Evolutionary conservation across 2,329 filamentous ascomycete species (phyloP).

Genomic region (Truncatella angustata): DNA sequence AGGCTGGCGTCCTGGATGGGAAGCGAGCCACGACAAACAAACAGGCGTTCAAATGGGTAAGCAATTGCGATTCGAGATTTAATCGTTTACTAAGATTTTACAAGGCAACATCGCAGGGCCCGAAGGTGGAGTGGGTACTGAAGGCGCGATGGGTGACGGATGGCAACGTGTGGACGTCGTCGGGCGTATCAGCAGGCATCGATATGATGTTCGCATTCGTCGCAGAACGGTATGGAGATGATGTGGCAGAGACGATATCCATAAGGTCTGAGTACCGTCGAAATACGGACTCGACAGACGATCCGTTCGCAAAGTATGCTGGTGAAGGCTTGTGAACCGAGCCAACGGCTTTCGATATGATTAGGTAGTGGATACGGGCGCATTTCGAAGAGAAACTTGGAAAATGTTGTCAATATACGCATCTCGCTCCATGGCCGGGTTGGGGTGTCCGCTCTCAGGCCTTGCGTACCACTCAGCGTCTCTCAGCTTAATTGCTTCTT

Average conservation of each 20-base stretch:
- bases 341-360: background rate
- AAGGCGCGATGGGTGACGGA: constrained; percentile 64
- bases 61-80: background rate
- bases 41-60: constrained; percentile 42
- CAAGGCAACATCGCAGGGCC: constrained; percentile 38
- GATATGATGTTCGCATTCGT: constrained; percentile 58
- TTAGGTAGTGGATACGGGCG: too few species aligned
- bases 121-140: constrained; percentile 57
- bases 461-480: background rate
- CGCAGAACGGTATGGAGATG: constrained; percentile 49
- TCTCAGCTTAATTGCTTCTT: too few species aligned
- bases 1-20: constrained; percentile 59
- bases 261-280: constrained; percentile 57
- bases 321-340: background rate
- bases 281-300: constrained; percentile 44
- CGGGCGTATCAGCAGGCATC: constrained; percentile 58
- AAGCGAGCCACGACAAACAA: constrained; percentile 67
- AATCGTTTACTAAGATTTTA: background rate
- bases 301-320: constrained; percentile 49
- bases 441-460: background rate
- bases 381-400: background rate
- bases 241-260: constrained; percentile 46
- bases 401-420: background rate
- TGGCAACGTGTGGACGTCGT: constrained; percentile 65
- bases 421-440: background rate